Evolutionary conservation across 83 land plant species (phyloP).

Genomic region (Larix sibirica): DNA sequence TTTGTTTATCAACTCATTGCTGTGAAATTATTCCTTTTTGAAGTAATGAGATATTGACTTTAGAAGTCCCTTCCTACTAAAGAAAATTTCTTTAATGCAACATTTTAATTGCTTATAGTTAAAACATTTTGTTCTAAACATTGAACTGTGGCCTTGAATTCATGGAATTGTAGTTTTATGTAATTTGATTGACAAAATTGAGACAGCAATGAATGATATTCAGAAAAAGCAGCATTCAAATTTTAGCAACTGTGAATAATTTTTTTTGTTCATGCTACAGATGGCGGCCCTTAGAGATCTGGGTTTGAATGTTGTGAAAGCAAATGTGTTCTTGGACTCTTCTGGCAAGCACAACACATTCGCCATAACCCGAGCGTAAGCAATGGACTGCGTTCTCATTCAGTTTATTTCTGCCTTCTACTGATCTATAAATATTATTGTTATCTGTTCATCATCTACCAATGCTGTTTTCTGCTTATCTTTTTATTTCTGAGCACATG

Average conservation of each 20-base stretch:
- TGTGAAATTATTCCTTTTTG: background rate
- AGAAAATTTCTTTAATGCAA: background rate
- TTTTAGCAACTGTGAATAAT: background rate
- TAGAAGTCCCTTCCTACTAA: background rate
- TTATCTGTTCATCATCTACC: background rate
- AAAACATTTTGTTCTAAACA: background rate
- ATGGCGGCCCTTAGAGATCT: constrained; percentile 82
- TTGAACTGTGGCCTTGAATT: background rate
- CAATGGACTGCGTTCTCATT: background rate
- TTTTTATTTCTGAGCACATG: background rate
- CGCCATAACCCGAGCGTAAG: constrained; percentile 76
- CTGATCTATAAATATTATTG: too few relatives aligned
- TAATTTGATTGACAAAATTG: background rate
- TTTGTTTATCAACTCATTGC: background rate
- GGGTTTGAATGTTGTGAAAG: constrained; percentile 82
- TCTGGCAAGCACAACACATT: constrained; percentile 78
- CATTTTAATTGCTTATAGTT: background rate
- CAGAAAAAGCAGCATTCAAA: background rate
- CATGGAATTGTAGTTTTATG: background rate
- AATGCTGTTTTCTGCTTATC: background rate
- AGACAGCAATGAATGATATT: constrained; percentile 4
- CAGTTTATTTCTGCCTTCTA: background rate
- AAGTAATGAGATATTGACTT: background rate
- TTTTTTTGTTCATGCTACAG: constrained; percentile 32
- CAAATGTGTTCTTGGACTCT: constrained; percentile 63